Percentiles rank a stretch among this genome's conserved stretches.
Evolutionary conservation across 192 early-diverging fungal species (phyloP).

Genomic region (Coemansia sp.): DNA sequence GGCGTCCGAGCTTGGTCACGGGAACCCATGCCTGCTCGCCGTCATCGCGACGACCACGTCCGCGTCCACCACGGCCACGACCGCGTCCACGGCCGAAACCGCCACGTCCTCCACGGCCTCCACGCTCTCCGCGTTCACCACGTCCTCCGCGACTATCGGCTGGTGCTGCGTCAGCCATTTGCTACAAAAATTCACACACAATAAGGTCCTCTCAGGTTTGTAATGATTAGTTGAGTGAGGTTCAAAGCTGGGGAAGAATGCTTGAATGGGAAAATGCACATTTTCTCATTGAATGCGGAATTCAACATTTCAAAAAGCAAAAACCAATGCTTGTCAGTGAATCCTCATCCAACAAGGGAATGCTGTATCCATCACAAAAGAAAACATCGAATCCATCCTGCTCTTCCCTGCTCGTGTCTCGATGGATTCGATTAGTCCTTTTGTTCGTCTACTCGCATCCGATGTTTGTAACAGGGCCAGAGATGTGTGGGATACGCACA

Average conservation of each 20-base stretch:
- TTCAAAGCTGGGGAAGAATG: no score
- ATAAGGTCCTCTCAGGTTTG: no score
- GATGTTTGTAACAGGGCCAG: no score
- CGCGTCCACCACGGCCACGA: conserved; percentile 44
- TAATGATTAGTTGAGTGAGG: no score
- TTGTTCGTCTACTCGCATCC: background rate
- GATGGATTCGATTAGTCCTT: background rate
- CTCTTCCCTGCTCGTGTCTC: background rate
- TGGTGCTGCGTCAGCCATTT: conserved; percentile 79
- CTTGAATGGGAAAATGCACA: no score
- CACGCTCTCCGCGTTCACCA: conserved; percentile 65
- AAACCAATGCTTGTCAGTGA: no score
- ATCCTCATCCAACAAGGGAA: no score
- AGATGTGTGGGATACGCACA: conserved; percentile 30
- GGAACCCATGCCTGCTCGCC: conserved; percentile 87
- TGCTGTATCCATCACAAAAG: background rate
- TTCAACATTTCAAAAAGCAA: no score
- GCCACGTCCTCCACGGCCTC: conserved; percentile 80
- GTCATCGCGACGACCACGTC: conserved; percentile 83
- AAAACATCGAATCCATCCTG: conserved; percentile 9
- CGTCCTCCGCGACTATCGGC: conserved; percentile 71
- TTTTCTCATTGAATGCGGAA: no score
- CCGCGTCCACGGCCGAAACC: conserved; percentile 75
- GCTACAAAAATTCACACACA: conserved; percentile 51
- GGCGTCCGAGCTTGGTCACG: conserved; percentile 98